Evolutionary conservation across 2,329 filamentous ascomycete genomes (phyloP), one percentile per base, ranked within the genome.

Genomic region (Aspergillus awamori): DNA sequence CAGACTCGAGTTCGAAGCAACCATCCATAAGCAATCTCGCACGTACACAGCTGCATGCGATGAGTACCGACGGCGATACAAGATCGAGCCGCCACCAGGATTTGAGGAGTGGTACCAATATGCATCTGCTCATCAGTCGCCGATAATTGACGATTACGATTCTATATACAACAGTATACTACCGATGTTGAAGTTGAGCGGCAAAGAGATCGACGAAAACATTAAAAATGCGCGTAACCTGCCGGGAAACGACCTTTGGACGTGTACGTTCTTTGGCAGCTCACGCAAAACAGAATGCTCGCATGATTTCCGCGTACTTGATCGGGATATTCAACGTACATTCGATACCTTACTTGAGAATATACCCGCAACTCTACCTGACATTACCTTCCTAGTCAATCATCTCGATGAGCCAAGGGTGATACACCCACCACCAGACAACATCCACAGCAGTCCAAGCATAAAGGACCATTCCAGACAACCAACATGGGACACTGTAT

Each of bases 331-430:
- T 17, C 53, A 60, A 24, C 8, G 11, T 17, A 52, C 22, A 20
- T 58, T 64, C 8, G 28, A 64, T 7, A 48, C 13, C 1, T 24
- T 62, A 11, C 17, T 64, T 5, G 5, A 17, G 8, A 45, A 43
- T 26, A 10, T 62, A 17, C 52, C 15, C n/a, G 53, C 30, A 2
- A 33, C 38, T 24, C 43, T 64, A 2, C 62, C 62, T 6, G 45
- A 62, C 38, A 8, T 60, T 26, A 58, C 11, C 17, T 64, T 64
- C 17, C 57, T 62, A 8, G 49, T 64, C 41, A 64, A 64, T 53
- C 62, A 64, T 17, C 59, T 64, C 8, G 62, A 64, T 45, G 62
- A 64, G 28, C 62, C 62, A 2, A 60, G 57, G 3, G 59, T 63
- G n/a, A 36, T 63, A 11, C 13, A 60, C 10, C 53, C 53, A 0